Evolutionary conservation across 768 basidiomycete species (phyloP).

Genomic region (Tulasnella sp.): DNA sequence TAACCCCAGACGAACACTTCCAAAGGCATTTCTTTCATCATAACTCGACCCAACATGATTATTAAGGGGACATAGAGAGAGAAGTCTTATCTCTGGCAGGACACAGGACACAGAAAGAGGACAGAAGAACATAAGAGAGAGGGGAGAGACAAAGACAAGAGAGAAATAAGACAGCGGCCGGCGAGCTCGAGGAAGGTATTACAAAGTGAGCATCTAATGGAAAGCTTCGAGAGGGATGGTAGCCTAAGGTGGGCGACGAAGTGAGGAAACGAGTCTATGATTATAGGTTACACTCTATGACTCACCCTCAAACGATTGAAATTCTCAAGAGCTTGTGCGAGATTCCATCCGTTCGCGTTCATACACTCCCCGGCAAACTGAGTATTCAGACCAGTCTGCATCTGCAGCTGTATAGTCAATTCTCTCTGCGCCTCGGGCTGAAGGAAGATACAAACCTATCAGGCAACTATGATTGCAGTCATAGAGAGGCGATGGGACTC

Average conservation of each 20-base stretch:
- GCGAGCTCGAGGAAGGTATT: neutral
- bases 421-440: conserved; percentile 62
- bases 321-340: conserved; percentile 66
- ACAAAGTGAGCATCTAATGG: conserved; percentile 9
- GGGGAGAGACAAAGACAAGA: neutral
- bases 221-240: conserved; percentile 27
- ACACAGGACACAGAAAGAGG: neutral
- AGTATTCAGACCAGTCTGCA: conserved; percentile 66
- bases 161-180: neutral
- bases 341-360: conserved; percentile 73
- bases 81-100: no score
- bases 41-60: no score
- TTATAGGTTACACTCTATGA: neutral
- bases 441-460: neutral
- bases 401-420: conserved; percentile 57
- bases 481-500: conserved; percentile 26
- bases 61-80: no score
- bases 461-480: conserved; percentile 13
- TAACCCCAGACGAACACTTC: no score
- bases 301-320: conserved; percentile 60
- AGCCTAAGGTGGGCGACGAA: conserved; percentile 1
- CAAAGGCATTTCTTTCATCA: no score
- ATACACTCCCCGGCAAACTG: conserved; percentile 78
- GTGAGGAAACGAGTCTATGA: neutral
- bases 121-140: neutral